Conservation (phyloP, 106 monocot genomes). For the Agapanthus africanus region DNA sequence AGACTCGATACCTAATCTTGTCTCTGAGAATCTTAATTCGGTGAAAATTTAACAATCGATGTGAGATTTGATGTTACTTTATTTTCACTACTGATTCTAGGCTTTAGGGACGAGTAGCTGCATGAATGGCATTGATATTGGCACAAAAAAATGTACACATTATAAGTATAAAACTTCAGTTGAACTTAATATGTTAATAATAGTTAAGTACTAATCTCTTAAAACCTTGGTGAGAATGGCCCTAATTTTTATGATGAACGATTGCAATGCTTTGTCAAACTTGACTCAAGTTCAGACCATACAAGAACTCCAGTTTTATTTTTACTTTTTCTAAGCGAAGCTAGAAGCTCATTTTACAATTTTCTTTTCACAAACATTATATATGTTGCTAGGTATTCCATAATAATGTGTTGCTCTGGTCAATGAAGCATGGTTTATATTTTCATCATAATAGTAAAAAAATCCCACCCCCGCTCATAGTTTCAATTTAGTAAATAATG, state of each 20-base stretch:
- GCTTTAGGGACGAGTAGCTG: too few relatives aligned
- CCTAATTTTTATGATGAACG: background rate
- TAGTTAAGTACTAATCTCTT: too few relatives aligned
- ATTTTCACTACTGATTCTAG: background rate
- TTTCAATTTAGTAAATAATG: background rate
- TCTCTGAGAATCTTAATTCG: background rate
- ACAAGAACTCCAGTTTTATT: background rate
- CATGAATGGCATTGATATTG: too few relatives aligned
- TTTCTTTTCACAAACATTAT: background rate
- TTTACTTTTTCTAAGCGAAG: too few relatives aligned
- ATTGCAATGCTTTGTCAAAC: background rate
- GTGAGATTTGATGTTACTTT: background rate
- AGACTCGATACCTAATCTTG: background rate
- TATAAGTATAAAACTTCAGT: too few relatives aligned
- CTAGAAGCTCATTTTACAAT: too few relatives aligned
- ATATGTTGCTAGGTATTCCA: background rate
- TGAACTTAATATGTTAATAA: too few relatives aligned
- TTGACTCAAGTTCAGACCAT: background rate
- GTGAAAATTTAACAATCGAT: background rate
- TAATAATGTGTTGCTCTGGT: background rate
- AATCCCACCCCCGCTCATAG: background rate
- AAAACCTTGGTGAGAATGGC: background rate
- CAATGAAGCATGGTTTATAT: background rate
- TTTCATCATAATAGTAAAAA: background rate
- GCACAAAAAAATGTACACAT: too few relatives aligned